Evolutionary conservation across 306 rosid genomes (phyloP), one percentile per base, ranked within the genome.

Genomic region (Pterocarpus macrocarpus): DNA sequence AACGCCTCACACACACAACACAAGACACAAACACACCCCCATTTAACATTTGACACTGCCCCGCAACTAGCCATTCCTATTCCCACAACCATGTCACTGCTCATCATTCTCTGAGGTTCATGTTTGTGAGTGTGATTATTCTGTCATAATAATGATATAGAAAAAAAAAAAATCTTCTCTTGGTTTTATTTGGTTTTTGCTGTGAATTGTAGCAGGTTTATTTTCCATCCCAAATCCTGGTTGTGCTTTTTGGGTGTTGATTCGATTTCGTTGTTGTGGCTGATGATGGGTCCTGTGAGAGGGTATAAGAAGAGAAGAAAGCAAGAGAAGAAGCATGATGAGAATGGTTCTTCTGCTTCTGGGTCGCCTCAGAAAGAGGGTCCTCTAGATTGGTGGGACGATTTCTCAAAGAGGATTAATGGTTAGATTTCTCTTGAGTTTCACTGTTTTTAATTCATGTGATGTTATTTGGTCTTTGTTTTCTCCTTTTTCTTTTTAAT

Each of bases 251-350:
- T 5, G 22, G 61, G 61, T 55, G 61, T 55, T 6, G 11, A 76
- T 89, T 89, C 74, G 79, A 84, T 89, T 90, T 38, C 53, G 47
- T 92, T 81, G 52, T 67, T 74, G 50, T 65, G 41, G 76, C 77
- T 86, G 34, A 69, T 53, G 64, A 93, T 95, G 99, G 99, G 93
- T 93, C 97, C 95, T 86, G 79, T 86, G 35, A 88, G 91, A 89
- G 97, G 97, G 43, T 74, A 84, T 0, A 95, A 79, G 73, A 95
- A 86, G 90, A 90, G 94, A 86, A 95, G 80, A 82, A 92, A 91
- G 90, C 39, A 86, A 12, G 97, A 92, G 79, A 89, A 87, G 78
- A 90, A 87, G 86, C 76, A 76, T 80, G 94, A 90, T 28, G 90
- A 78, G 41, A 90, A 87, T 87, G 92, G 82, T 88, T 88, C 93